Percentiles rank a stretch among this genome's conserved stretches.
These are phyloP conservation scores for Aspergillus alliaceus DNA, from an alignment of 2,329 filamentous ascomycete genomes.

Conservation along the genomic window DNA sequence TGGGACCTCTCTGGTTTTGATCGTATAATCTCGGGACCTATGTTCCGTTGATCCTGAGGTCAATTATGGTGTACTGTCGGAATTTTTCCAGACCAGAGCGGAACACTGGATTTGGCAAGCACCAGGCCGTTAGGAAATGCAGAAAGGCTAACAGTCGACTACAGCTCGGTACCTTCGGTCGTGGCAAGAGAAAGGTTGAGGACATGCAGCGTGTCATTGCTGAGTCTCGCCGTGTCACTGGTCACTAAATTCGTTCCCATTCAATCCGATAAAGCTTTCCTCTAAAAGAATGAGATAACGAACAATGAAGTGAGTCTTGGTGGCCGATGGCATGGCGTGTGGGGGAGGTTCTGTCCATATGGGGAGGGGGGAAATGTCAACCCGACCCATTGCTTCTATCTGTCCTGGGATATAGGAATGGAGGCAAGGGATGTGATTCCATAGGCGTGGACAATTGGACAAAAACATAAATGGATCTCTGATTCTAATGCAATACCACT, in stretches of 20 bases:
- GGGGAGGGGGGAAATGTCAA: neutral
- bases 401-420: conserved; percentile 1
- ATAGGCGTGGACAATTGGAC: conserved; percentile 9
- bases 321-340: conserved; percentile 10
- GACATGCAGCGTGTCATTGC: conserved; percentile 98
- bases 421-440: conserved; percentile 2
- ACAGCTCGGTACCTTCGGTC: conserved; percentile 95
- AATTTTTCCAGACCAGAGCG: neutral
- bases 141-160: conserved; percentile 19
- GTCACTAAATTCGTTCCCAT: conserved; percentile 56
- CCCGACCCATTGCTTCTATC: conserved; percentile 1
- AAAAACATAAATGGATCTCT: conserved; percentile 13
- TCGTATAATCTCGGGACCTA: neutral
- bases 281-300: conserved; percentile 26
- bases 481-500: conserved; percentile 19
- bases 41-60: neutral
- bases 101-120: neutral
- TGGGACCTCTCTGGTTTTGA: neutral
- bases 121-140: neutral
- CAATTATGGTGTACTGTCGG: neutral
- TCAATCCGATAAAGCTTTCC: conserved; percentile 17
- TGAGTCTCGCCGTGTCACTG: conserved; percentile 76
- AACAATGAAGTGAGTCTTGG: conserved; percentile 18
- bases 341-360: conserved; percentile 6
- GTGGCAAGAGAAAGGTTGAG: conserved; percentile 99